Evolutionary conservation across 495 filamentous ascomycete species (phyloP).

Genomic region (Annulohypoxylon bovei): DNA sequence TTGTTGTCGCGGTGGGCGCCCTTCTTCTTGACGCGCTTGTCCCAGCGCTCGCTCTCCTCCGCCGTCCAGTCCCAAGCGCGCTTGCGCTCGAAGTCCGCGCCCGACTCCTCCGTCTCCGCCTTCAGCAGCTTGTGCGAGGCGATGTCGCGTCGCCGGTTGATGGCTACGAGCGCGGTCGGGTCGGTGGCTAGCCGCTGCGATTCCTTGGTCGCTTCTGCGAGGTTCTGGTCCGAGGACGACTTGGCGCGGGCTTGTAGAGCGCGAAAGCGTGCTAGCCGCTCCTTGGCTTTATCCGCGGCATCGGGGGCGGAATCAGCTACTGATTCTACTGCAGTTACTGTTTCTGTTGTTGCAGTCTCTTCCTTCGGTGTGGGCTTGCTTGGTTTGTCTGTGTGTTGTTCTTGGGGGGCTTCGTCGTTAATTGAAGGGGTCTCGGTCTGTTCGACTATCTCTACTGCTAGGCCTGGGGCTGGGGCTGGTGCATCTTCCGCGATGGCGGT

Average conservation of each 20-base stretch:
- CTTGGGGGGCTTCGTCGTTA: conserved; percentile 24
- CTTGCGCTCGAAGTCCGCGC: conserved; percentile 96
- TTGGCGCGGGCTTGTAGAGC: conserved; percentile 87
- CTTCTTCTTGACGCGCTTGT: conserved; percentile 87
- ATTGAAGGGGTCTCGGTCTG: neutral
- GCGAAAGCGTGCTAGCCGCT: conserved; percentile 77
- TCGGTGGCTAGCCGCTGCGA: conserved; percentile 82
- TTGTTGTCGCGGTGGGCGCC: conserved; percentile 82
- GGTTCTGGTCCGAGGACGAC: conserved; percentile 77
- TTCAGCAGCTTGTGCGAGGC: conserved; percentile 94
- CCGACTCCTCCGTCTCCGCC: conserved; percentile 82
- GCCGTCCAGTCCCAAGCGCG: conserved; percentile 98
- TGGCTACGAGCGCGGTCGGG: conserved; percentile 72
- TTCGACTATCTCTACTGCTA: conserved; percentile 24
- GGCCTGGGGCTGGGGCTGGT: conserved; percentile 13
- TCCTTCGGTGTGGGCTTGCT: conserved; percentile 13
- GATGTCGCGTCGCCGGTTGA: conserved; percentile 83
- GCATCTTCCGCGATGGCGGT: conserved; percentile 12
- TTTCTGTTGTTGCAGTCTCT: conserved; percentile 14
- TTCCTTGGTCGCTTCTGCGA: conserved; percentile 85
- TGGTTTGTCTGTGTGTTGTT: conserved; percentile 30
- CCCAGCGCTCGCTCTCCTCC: conserved; percentile 94
- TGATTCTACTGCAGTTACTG: conserved; percentile 17
- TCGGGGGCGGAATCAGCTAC: conserved; percentile 39
- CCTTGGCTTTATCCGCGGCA: conserved; percentile 61